Evolutionary conservation across 2,329 filamentous ascomycete genomes (phyloP).

Genomic region (Colletotrichum sp.): DNA sequence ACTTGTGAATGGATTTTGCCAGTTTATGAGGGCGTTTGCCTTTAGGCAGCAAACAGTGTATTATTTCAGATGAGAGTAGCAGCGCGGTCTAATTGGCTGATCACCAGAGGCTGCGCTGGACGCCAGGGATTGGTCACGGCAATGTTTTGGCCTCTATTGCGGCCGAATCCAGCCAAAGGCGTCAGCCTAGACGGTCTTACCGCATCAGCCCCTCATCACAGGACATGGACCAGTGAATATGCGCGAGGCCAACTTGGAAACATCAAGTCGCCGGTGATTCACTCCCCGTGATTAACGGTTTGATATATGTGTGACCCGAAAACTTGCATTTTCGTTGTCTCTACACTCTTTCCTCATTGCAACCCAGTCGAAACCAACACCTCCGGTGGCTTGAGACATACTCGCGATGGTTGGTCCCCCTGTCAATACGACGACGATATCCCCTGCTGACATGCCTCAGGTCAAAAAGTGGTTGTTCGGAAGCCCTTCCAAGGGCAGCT

Average conservation of each 20-base stretch:
- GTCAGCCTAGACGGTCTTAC: not conserved
- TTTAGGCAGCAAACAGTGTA: not conserved
- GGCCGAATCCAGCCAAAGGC: not conserved
- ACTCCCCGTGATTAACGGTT: not conserved
- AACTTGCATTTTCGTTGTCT: not conserved
- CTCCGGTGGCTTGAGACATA: not conserved
- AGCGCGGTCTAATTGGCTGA: not conserved
- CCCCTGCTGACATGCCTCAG: not conserved
- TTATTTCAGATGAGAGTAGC: not conserved
- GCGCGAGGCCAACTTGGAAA: not conserved
- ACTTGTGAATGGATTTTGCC: not conserved
- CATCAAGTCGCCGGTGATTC: not conserved
- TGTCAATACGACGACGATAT: not conserved
- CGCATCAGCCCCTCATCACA: not conserved
- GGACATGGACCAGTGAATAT: not conserved
- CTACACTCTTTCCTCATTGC: not conserved
- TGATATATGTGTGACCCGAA: not conserved
- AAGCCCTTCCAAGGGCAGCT: not conserved
- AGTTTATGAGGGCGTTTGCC: not conserved
- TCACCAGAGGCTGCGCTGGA: not conserved
- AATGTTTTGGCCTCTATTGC: not conserved
- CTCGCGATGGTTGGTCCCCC: not conserved
- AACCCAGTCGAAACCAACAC: not conserved
- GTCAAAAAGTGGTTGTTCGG: conserved; percentile 7
- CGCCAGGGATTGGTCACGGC: not conserved